These are phyloP conservation scores for Termitomyces sp. DNA, from an alignment of 768 basidiomycete genomes.

Conservation along the genomic window DNA sequence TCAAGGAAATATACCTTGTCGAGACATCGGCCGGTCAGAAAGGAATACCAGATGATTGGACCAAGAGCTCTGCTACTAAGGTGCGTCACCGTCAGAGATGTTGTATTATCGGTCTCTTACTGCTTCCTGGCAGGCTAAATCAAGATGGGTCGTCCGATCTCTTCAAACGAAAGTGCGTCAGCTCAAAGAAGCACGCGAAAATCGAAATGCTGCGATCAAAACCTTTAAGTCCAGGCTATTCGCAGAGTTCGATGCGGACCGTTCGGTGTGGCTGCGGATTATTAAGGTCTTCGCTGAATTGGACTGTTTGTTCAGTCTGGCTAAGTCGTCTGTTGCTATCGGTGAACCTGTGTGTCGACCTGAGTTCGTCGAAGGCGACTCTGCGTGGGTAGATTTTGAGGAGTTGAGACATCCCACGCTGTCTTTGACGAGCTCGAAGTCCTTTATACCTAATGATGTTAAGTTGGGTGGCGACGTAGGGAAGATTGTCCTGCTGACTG, in stretches of 20 bases:
- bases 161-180: constrained; percentile 70
- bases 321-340: constrained; percentile 84
- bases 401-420: constrained; percentile 89
- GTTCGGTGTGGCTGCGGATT: constrained; percentile 78
- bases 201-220: constrained; percentile 74
- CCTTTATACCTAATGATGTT: constrained; percentile 94
- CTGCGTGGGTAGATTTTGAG: constrained; percentile 84
- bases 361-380: constrained; percentile 76
- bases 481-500: constrained; percentile 84
- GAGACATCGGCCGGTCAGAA: constrained; percentile 63
- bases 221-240: constrained; percentile 80
- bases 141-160: constrained; percentile 76
- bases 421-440: constrained; percentile 56
- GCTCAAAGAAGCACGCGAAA: constrained; percentile 94
- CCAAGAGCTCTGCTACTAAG: constrained; percentile 78
- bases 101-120: neutral
- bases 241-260: constrained; percentile 79
- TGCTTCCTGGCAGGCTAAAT: constrained; percentile 48
- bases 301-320: constrained; percentile 92
- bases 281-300: constrained; percentile 88
- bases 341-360: constrained; percentile 96
- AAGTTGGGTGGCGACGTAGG: constrained; percentile 76
- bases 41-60: constrained; percentile 81
- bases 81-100: constrained; percentile 34
- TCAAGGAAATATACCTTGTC: constrained; percentile 86